phyloP scores from a whole-genome alignment of 164 flowering plant species.

The Tinospora cordifolia region DNA sequence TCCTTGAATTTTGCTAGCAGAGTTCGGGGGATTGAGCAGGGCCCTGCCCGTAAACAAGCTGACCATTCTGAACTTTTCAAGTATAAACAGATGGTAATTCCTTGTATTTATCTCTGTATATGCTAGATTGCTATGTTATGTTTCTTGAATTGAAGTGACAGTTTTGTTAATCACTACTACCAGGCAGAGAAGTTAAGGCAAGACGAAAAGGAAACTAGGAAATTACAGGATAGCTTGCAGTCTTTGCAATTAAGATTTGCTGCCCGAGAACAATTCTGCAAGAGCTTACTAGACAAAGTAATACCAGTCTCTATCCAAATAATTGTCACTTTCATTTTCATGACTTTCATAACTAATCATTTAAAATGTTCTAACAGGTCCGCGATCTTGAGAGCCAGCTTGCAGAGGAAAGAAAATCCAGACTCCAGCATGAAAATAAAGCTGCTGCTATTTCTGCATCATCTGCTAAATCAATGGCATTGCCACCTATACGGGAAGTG shows the following conservation, averaged over 20 bases:
- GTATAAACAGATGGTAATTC: slow-evolving; percentile 75
- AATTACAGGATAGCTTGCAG: slow-evolving; percentile 66
- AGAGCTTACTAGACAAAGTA: slow-evolving; percentile 83
- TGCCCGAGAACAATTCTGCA: slow-evolving; percentile 68
- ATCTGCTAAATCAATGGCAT: slow-evolving; percentile 28
- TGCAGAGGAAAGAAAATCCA: slow-evolving; percentile 67
- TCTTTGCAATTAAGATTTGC: slow-evolving; percentile 62
- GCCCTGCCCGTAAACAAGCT: slow-evolving; percentile 78
- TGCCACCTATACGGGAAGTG: slow-evolving; percentile 24
- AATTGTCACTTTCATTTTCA: background rate
- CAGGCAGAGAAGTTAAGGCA: slow-evolving; percentile 85
- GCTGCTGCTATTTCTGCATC: slow-evolving; percentile 40
- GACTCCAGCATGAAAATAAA: slow-evolving; percentile 64
- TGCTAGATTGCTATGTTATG: background rate
- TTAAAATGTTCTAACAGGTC: slow-evolving; percentile 33
- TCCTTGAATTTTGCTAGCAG: slow-evolving; percentile 84
- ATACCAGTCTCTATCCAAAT: background rate
- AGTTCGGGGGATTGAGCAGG: slow-evolving; percentile 74
- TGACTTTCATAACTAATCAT: background rate
- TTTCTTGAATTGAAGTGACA: background rate
- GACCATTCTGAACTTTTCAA: slow-evolving; percentile 57
- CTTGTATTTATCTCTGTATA: background rate
- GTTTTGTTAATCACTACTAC: background rate
- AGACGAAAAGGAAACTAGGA: slow-evolving; percentile 79
- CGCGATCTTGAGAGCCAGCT: slow-evolving; percentile 75